Percentiles rank a stretch among this genome's conserved stretches.
Conservation (phyloP, 2,329 filamentous ascomycete species). For the Coniochaeta sp. region DNA sequence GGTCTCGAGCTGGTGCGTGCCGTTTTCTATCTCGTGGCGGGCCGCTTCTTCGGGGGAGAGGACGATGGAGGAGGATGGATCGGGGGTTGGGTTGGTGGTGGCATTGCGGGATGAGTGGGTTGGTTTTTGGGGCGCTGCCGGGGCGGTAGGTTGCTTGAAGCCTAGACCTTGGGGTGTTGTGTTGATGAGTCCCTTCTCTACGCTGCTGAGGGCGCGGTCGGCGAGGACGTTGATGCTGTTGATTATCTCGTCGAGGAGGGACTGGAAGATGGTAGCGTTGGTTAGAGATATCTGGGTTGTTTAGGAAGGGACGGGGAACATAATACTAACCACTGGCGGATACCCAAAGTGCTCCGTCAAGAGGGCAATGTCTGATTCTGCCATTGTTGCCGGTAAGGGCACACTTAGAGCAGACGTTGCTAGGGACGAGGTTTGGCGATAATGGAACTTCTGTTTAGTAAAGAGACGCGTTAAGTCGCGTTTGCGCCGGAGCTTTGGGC, state of each 20-base stretch:
- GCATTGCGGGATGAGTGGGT: slow-evolving; percentile 4
- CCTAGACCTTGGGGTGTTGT: slow-evolving; percentile 71
- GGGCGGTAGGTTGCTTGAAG: slow-evolving; percentile 54
- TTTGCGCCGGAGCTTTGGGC: not conserved
- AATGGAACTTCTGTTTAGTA: not conserved
- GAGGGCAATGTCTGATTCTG: slow-evolving; percentile 52
- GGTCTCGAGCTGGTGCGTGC: slow-evolving; percentile 78
- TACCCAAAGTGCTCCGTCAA: slow-evolving; percentile 95
- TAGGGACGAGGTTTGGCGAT: no score
- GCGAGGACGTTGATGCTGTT: slow-evolving; percentile 92
- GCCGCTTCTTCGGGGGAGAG: slow-evolving; percentile 37
- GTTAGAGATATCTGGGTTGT: no score
- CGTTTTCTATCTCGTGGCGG: slow-evolving; percentile 75
- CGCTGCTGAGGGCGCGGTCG: slow-evolving; percentile 79
- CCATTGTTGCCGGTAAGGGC: slow-evolving; percentile 16
- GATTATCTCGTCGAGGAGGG: slow-evolving; percentile 94
- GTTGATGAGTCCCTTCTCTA: slow-evolving; percentile 73
- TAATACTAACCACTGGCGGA: slow-evolving; percentile 69
- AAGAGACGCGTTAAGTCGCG: slow-evolving; percentile 2
- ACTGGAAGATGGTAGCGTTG: slow-evolving; percentile 51
- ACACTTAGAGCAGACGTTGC: not conserved
- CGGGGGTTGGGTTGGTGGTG: slow-evolving; percentile 8
- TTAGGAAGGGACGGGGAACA: not conserved
- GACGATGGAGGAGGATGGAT: slow-evolving; percentile 7
- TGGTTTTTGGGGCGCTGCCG: slow-evolving; percentile 31